Percentiles rank a stretch among this genome's conserved stretches.
These are phyloP conservation scores for Yarrowia osloensis DNA, from an alignment of 805 yeast species.

Conservation along the genomic window DNA sequence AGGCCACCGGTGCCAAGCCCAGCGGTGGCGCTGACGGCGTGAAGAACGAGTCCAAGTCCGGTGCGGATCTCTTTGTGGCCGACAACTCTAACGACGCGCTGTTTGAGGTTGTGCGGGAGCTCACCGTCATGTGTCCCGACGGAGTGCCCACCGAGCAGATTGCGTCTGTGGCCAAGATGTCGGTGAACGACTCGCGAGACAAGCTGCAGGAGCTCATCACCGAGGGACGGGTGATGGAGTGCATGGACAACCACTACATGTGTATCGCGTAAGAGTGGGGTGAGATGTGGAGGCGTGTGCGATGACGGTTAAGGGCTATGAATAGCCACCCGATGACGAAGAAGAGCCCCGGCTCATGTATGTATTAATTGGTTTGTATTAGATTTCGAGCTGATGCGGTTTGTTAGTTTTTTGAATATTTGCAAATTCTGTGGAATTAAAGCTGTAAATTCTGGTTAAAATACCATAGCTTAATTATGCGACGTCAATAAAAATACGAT, in stretches of 20 bases:
- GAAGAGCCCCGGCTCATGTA: not conserved
- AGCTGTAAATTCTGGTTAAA: too few relatives aligned
- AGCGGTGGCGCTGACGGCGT: not conserved
- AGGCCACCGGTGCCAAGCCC: constrained; percentile 14
- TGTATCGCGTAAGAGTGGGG: not conserved
- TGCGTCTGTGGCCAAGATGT: not conserved
- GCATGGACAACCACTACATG: constrained; percentile 19
- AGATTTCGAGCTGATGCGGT: too few relatives aligned
- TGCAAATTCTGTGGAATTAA: too few relatives aligned
- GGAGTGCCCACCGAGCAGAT: constrained; percentile 26
- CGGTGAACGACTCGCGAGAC: not conserved
- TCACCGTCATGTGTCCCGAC: constrained; percentile 1
- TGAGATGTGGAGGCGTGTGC: too few relatives aligned
- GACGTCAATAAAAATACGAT: too few relatives aligned
- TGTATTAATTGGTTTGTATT: not conserved
- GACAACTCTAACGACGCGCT: not conserved
- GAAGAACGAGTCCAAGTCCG: not conserved
- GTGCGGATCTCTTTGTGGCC: constrained; percentile 9
- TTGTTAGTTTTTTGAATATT: too few relatives aligned
- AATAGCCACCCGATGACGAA: too few relatives aligned
- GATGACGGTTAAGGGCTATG: too few relatives aligned
- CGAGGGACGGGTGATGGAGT: constrained; percentile 15
- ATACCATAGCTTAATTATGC: too few relatives aligned
- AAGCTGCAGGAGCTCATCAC: constrained; percentile 5
- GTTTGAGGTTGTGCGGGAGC: not conserved